phyloP scores from a whole-genome alignment of 495 filamentous ascomycete species.

The Margaritispora aquatica region DNA sequence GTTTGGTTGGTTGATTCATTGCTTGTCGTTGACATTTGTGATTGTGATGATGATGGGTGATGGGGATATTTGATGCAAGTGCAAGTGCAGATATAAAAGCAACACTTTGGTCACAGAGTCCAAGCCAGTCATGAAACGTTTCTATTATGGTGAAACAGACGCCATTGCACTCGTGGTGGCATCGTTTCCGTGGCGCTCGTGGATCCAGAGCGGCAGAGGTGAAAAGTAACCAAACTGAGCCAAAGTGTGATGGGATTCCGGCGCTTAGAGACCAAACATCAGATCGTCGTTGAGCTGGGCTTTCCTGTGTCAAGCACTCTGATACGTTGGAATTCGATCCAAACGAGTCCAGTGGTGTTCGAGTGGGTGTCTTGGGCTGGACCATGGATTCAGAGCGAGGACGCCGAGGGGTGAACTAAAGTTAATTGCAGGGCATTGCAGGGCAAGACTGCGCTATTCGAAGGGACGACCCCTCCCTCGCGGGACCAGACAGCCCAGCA shows the following conservation, averaged over 20 bases:
- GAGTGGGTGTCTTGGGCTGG: too few relatives aligned
- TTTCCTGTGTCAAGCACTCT: not conserved
- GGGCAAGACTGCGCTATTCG: not conserved
- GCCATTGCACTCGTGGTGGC: constrained; percentile 3
- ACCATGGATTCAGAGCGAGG: too few relatives aligned
- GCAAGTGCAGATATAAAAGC: not conserved
- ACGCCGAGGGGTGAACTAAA: too few relatives aligned
- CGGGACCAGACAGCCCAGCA: not conserved
- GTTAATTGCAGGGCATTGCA: not conserved
- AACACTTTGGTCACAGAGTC: constrained; percentile 14
- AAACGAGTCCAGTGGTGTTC: not conserved
- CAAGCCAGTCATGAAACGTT: constrained; percentile 18
- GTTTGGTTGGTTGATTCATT: not conserved
- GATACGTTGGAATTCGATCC: not conserved
- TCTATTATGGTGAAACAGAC: constrained; percentile 20
- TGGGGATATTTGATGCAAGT: not conserved
- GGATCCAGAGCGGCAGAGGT: not conserved
- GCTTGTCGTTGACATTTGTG: not conserved
- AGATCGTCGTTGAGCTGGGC: not conserved
- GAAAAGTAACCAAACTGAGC: not conserved
- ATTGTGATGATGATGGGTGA: not conserved
- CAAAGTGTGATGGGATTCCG: constrained; percentile 10
- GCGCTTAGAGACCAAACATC: constrained; percentile 13
- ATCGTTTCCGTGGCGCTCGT: not conserved
- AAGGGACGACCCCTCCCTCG: constrained; percentile 13